phyloP scores from a whole-genome alignment of 164 flowering plant genomes.

The Macadamia tetraphylla region DNA sequence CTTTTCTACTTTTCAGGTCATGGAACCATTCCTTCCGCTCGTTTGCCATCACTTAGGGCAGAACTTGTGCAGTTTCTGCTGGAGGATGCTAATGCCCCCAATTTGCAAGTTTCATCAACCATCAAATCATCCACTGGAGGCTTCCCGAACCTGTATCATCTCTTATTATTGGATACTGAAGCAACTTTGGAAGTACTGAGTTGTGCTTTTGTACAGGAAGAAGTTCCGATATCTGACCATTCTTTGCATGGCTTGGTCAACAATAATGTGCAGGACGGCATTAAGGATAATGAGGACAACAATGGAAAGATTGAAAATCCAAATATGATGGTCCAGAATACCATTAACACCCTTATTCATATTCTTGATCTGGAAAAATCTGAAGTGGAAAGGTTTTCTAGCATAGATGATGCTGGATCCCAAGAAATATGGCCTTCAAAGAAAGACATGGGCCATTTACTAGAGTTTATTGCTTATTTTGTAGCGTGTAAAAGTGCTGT shows the following conservation, averaged over 20 bases:
- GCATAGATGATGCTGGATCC: conserved; percentile 24
- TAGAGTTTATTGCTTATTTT: conserved; percentile 72
- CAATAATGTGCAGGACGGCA: conserved; percentile 22
- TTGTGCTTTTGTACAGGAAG: conserved; percentile 61
- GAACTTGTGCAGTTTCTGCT: conserved; percentile 74
- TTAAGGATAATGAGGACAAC: conserved; percentile 26
- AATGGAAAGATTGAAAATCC: conserved; percentile 19
- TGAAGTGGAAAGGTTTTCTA: conserved; percentile 23
- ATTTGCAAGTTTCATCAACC: conserved; percentile 24
- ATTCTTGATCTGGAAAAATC: conserved; percentile 43
- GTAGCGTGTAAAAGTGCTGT: conserved; percentile 51
- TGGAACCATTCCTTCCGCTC: conserved; percentile 56
- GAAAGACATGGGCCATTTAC: conserved; percentile 52
- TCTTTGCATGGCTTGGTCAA: conserved; percentile 24
- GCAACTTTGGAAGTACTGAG: conserved; percentile 82
- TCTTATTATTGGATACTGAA: conserved; percentile 80
- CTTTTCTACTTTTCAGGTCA: conserved; percentile 58
- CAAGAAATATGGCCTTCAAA: conserved; percentile 69
- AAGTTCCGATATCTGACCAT: conserved; percentile 20
- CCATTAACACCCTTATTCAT: conserved; percentile 52
- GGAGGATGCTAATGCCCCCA: conserved; percentile 45
- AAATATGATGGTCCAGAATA: conserved; percentile 45
- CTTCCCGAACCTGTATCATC: conserved; percentile 53
- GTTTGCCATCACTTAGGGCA: conserved; percentile 64
- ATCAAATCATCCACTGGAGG: conserved; percentile 24